phyloP scores from a whole-genome alignment of 768 basidiomycete genomes.

The Pholiota conissans region DNA sequence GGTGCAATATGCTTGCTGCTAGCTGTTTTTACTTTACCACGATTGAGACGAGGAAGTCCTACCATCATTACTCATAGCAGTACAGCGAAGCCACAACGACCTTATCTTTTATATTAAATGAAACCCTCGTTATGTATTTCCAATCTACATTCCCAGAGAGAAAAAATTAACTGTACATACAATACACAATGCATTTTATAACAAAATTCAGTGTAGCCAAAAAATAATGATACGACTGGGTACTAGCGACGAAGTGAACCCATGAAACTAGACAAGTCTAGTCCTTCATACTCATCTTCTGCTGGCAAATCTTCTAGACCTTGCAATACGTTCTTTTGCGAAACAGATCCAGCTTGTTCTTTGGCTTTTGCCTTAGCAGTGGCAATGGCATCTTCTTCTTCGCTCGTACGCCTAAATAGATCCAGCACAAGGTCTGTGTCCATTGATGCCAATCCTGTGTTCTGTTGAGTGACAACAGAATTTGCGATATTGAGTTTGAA shows the following conservation, averaged over 20 bases:
- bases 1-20: conserved; percentile 16
- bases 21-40: conserved; percentile 23
- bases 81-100: neutral
- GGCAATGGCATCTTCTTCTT: conserved; percentile 65
- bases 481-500: conserved; percentile 99
- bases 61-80: conserved; percentile 1
- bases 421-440: conserved; percentile 97
- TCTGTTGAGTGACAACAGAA: conserved; percentile 96
- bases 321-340: conserved; percentile 82
- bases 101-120: neutral
- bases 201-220: conserved; percentile 10
- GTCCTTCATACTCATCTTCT: conserved; percentile 89
- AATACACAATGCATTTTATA: conserved; percentile 13
- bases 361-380: conserved; percentile 56
- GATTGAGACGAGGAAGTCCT: conserved; percentile 19
- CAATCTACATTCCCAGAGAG: conserved; percentile 2
- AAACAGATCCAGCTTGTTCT: conserved; percentile 55
- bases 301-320: conserved; percentile 90
- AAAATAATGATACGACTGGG: conserved; percentile 28
- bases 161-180: conserved; percentile 10
- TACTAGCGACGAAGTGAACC: conserved; percentile 65
- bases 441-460: conserved; percentile 91
- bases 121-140: neutral
- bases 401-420: conserved; percentile 81
- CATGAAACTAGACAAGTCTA: conserved; percentile 89